Evolutionary conservation across 805 yeast genomes (phyloP).

Genomic region (Yarrowia yakushimensis): DNA sequence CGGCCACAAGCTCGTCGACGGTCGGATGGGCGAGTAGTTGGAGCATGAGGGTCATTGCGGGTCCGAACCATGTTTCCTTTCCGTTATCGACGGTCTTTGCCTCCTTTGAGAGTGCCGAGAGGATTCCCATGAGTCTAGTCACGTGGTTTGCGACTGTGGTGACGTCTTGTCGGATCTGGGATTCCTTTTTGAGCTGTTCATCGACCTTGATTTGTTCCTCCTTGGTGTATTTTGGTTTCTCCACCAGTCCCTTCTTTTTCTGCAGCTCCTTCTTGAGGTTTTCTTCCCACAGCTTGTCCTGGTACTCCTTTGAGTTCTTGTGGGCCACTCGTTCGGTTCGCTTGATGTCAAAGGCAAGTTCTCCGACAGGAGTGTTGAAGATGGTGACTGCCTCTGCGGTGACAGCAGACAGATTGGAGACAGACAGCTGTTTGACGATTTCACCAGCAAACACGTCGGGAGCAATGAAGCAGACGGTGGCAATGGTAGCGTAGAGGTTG

Average conservation of each 20-base stretch:
- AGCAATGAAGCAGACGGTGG: constrained; percentile 50
- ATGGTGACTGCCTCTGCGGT: constrained; percentile 45
- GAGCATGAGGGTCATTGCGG: constrained; percentile 53
- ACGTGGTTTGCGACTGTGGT: constrained; percentile 40
- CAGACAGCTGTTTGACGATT: constrained; percentile 44
- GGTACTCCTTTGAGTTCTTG: constrained; percentile 80
- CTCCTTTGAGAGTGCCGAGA: constrained; percentile 51
- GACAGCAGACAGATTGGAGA: constrained; percentile 44
- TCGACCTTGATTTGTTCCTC: constrained; percentile 69
- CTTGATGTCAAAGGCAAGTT: constrained; percentile 56
- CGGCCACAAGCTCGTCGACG: not conserved
- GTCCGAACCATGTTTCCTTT: constrained; percentile 64
- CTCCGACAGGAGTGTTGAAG: constrained; percentile 68
- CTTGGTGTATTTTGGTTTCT: constrained; percentile 57
- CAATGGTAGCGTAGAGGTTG: constrained; percentile 34
- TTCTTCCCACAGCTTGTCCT: constrained; percentile 86
- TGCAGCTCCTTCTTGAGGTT: constrained; percentile 68
- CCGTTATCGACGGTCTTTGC: constrained; percentile 61
- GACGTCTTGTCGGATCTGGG: constrained; percentile 50
- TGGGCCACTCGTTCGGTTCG: constrained; percentile 45
- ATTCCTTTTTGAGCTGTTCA: constrained; percentile 62
- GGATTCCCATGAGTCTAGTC: constrained; percentile 50
- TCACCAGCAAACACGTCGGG: constrained; percentile 56
- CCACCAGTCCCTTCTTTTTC: constrained; percentile 26
- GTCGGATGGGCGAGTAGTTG: constrained; percentile 42